A percentile compares a stretch with the other conserved stretches of the same genome.
These are phyloP conservation scores for Priceomyces fermenticarens DNA, from an alignment of 805 yeast species.

Conservation along the genomic window DNA sequence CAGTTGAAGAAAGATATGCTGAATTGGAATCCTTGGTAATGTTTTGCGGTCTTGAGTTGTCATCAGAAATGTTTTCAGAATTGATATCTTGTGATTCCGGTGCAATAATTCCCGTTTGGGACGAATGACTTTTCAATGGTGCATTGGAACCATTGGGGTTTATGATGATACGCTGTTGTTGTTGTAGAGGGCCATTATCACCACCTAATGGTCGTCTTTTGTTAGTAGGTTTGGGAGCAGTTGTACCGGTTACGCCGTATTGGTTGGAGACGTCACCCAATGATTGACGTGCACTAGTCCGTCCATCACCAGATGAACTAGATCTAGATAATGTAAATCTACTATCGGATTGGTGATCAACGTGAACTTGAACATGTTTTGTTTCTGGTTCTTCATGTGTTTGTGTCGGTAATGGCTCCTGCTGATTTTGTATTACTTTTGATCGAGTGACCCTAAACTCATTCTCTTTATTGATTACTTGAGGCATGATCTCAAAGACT, in stretches of 20 bases:
- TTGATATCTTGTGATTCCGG: conserved; percentile 1
- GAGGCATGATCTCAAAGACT: conserved; percentile 6
- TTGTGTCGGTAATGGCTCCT: conserved; percentile 1
- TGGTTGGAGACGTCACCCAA: conserved; percentile 40
- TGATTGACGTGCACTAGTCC: conserved; percentile 20
- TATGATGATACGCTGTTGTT: conserved; percentile 10
- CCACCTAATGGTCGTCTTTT: conserved; percentile 35
- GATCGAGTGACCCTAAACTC: conserved; percentile 35
- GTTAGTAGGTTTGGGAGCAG: conserved; percentile 2
- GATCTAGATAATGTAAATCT: background rate
- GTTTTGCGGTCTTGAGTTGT: conserved; percentile 7
- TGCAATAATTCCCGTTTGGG: conserved; percentile 1
- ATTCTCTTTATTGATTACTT: conserved; percentile 35
- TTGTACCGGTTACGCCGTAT: conserved; percentile 15
- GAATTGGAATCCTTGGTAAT: conserved; percentile 5
- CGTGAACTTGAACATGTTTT: conserved; percentile 3
- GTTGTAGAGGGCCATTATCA: conserved; percentile 29
- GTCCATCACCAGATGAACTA: conserved; percentile 7
- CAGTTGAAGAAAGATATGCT: background rate
- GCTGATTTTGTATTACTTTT: conserved; percentile 13
- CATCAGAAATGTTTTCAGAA: background rate
- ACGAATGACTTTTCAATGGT: background rate
- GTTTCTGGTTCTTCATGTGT: background rate
- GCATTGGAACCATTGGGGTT: conserved; percentile 4
- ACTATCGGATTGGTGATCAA: background rate